These are phyloP conservation scores for Uronychia setigera DNA, from an alignment of 73 alveolate species.

Conservation along the genomic window DNA sequence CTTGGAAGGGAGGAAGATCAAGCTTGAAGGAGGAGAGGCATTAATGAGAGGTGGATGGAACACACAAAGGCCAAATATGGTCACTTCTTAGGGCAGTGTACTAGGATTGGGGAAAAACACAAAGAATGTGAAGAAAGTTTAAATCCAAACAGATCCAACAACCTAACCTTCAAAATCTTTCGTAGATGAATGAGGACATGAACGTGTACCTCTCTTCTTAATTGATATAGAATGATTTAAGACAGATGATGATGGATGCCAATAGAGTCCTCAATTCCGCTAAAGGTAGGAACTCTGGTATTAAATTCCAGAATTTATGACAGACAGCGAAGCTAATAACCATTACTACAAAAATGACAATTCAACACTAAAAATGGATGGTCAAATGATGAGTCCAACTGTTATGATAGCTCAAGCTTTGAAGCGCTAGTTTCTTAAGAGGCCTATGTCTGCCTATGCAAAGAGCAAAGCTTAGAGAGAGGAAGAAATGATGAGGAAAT, in stretches of 20 bases:
- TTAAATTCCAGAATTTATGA: neutral
- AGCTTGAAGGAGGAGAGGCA: neutral
- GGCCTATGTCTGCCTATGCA: neutral
- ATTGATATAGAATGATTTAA: neutral
- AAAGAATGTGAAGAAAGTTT: neutral
- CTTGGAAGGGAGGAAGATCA: constrained; percentile 10
- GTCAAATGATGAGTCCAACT: neutral
- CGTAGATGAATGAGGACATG: no score
- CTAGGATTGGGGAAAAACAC: neutral
- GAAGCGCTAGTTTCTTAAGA: neutral
- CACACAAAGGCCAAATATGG: no score
- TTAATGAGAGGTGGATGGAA: no score
- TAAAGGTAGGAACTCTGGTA: neutral
- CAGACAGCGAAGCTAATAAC: no score
- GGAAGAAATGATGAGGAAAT: neutral
- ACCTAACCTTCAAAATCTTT: no score
- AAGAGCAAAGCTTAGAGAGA: neutral
- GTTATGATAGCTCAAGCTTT: neutral
- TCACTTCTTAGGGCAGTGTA: no score
- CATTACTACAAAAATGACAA: no score
- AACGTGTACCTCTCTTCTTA: neutral
- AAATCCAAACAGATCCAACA: neutral
- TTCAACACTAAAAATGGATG: no score
- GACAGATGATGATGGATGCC: neutral
- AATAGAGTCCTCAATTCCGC: neutral